phyloP scores from a whole-genome alignment of 2,329 filamentous ascomycete genomes.

The Alternaria tenuissima region DNA sequence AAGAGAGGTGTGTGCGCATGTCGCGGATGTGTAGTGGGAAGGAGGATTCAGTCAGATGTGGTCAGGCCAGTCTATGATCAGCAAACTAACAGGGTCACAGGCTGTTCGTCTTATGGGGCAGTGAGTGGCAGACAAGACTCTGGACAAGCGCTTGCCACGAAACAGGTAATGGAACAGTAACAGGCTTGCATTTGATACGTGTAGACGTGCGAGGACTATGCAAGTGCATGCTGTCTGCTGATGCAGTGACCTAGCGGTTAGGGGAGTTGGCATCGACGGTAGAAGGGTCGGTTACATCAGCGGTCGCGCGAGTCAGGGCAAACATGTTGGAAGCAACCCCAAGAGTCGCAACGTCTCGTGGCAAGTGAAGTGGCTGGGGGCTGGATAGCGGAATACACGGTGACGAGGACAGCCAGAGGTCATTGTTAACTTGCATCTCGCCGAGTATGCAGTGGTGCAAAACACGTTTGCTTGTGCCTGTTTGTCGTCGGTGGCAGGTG shows the following conservation, averaged over 20 bases:
- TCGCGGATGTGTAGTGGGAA: conserved; percentile 21
- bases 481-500: conserved; percentile 19
- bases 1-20: conserved; percentile 27
- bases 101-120: conserved; percentile 27
- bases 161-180: conserved; percentile 5
- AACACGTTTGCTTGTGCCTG: not conserved
- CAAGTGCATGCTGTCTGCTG: conserved; percentile 1
- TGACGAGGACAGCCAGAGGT: not conserved
- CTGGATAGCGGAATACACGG: not conserved
- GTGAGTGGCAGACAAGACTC: conserved; percentile 15
- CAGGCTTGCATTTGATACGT: conserved; percentile 3
- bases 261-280: not conserved
- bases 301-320: conserved; percentile 25
- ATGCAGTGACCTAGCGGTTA: conserved; percentile 1
- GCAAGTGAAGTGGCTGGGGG: not conserved
- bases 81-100: conserved; percentile 31
- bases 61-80: conserved; percentile 43
- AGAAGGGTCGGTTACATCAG: conserved; percentile 19
- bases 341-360: not conserved
- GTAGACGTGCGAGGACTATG: not conserved
- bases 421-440: not conserved
- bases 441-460: not conserved
- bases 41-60: conserved; percentile 26
- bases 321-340: not conserved
- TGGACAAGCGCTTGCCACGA: conserved; percentile 6